A percentile compares a stretch with the other conserved stretches of the same genome.
Evolutionary conservation across 495 filamentous ascomycete genomes (phyloP).

Genomic region (Tuber brumale): DNA sequence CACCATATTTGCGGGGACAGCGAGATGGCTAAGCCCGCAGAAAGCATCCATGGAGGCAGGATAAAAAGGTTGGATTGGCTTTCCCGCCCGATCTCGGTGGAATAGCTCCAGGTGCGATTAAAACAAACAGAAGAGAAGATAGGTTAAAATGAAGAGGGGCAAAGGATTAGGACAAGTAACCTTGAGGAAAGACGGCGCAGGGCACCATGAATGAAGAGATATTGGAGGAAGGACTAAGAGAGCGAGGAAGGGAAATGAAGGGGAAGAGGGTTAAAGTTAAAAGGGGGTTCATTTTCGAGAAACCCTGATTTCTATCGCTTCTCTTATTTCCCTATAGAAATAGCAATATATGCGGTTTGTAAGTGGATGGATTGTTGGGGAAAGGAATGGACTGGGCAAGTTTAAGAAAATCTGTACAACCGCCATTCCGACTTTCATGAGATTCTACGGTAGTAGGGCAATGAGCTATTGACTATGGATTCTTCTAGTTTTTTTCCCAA

Average conservation of each 20-base stretch:
- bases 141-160: background rate
- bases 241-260: background rate
- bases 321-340: slow-evolving; percentile 2
- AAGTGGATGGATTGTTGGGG: background rate
- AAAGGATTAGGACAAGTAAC: background rate
- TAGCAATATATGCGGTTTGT: background rate
- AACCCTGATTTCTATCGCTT: too few relatives aligned
- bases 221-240: background rate
- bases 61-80: background rate
- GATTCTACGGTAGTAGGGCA: too few relatives aligned
- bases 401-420: too few relatives aligned
- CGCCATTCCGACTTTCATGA: too few relatives aligned
- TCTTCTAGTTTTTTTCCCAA: too few relatives aligned
- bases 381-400: background rate
- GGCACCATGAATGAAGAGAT: background rate
- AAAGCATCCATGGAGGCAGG: background rate
- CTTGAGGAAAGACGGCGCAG: background rate
- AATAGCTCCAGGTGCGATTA: background rate
- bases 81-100: background rate
- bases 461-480: too few relatives aligned
- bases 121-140: background rate
- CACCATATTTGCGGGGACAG: slow-evolving; percentile 13
- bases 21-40: background rate
- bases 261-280: slow-evolving; percentile 10
- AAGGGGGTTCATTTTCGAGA: background rate